Base-by-base conservation (phyloP, 345 rosid genomes). In the Trapa bicornis region DNA sequence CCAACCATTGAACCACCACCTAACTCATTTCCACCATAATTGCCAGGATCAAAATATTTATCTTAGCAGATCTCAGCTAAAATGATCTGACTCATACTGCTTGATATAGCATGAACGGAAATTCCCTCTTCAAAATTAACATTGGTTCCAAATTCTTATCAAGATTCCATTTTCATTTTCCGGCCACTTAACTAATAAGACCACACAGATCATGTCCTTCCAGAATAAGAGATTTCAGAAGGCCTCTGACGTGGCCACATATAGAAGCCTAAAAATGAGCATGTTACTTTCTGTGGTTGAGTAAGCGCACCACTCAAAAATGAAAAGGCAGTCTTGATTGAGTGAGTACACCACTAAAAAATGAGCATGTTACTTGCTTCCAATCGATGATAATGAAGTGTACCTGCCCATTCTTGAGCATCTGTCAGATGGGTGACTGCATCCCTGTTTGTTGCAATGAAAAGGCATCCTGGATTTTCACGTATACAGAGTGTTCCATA, bases 341-440 rank as follows among this genome's bases (percentile, higher is more conserved):
- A 57, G 32, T 7, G 13, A 57, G 37, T 37, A 3, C 29, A 9
- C 36, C 36, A 17, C 35, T 57, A 7, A 5, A 0, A 32, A 2
- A 33, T 4, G 33, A 41, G 43, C 29, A 22, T 22, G 29, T 22
- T 22, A 22, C 29, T 22, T 22, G 29, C 29, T 22, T 22, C 29
- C 0, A 22, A 22, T 22, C 29, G 29, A 22, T 41, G 43, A 41
- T 41, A 41, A 8, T 41, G 7, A 41, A 66, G 37, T 68, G 68
- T 68, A 88, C 99, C 97, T 79, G 97, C 97, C 97, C 99, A 94
- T 79, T 90, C 99, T 75, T 94, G 97, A 73, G 91, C 91, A 82
- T 87, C 88, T 0, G 99, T 94, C 70, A 91, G 88, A 78, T 91
- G 96, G 0, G 96, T 92, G 67, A 91, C 97, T 1, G 97, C 91